A percentile compares a stretch with the other conserved stretches of the same genome.
Conservation (phyloP, 495 filamentous ascomycete genomes). For the Aspergillus mulundensis region DNA sequence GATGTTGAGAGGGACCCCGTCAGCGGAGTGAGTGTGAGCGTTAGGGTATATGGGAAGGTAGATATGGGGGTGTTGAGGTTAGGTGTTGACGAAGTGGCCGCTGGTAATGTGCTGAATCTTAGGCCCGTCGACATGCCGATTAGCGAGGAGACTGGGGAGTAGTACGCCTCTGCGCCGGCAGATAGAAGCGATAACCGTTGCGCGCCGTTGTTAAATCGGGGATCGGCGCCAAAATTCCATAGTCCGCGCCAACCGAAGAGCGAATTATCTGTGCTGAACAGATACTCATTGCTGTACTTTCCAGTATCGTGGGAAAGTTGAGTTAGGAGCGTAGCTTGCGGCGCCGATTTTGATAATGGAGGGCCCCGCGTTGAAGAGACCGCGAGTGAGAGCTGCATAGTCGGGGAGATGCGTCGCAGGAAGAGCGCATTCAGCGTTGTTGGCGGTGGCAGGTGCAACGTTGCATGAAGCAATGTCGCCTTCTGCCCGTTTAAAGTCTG, state of each 20-base stretch:
- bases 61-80: constrained; percentile 34
- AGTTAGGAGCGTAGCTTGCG: constrained; percentile 55
- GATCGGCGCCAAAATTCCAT: constrained; percentile 90
- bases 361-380: constrained; percentile 70
- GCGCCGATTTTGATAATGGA: constrained; percentile 40
- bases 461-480: constrained; percentile 79
- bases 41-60: constrained; percentile 83
- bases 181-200: constrained; percentile 52
- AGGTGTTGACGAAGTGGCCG: constrained; percentile 49
- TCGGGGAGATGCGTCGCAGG: constrained; percentile 73
- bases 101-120: constrained; percentile 87
- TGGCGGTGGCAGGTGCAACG: constrained; percentile 73
- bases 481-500: constrained; percentile 29
- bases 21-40: constrained; percentile 82
- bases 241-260: constrained; percentile 82
- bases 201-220: constrained; percentile 35
- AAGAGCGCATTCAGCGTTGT: constrained; percentile 86
- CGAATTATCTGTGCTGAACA: constrained; percentile 88
- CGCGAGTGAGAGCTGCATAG: constrained; percentile 71
- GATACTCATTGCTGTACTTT: constrained; percentile 83
- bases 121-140: constrained; percentile 78
- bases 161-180: constrained; percentile 90
- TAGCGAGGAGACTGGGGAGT: constrained; percentile 85
- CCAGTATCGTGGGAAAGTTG: constrained; percentile 84
- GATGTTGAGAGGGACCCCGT: constrained; percentile 88